Percentiles rank a stretch among this genome's conserved stretches.
phyloP scores from a whole-genome alignment of 208 protist genomes.

The Trypanosoma scelopori region DNA sequence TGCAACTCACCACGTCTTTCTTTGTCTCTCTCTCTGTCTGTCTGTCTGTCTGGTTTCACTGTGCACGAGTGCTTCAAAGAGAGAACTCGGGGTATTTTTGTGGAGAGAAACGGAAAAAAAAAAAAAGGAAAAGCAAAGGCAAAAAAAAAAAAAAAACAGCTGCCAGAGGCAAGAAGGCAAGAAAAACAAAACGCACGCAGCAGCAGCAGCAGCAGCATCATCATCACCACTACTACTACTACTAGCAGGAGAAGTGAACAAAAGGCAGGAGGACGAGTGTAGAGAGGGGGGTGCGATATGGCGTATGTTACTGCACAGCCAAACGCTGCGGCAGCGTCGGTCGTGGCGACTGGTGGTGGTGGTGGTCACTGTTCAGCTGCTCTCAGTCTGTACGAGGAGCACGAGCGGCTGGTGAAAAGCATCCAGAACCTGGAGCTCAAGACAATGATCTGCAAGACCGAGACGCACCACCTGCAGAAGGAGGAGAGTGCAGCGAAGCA shows the following conservation, averaged over 20 bases:
- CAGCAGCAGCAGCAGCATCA: not conserved
- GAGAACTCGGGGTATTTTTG: too few relatives aligned
- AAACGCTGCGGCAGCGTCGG: conserved; percentile 12
- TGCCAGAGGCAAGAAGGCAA: too few relatives aligned
- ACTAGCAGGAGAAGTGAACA: not conserved
- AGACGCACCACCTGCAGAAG: conserved; percentile 87
- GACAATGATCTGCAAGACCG: conserved; percentile 88
- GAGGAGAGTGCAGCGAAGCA: conserved; percentile 90
- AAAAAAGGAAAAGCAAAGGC: too few relatives aligned
- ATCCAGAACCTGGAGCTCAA: conserved; percentile 86
- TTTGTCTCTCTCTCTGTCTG: too few relatives aligned
- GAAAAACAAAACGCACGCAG: not conserved
- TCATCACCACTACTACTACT: too few relatives aligned
- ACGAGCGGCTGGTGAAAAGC: conserved; percentile 64
- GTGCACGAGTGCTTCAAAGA: too few relatives aligned
- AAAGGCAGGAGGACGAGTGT: not conserved
- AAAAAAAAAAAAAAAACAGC: too few relatives aligned
- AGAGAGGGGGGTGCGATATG: not conserved
- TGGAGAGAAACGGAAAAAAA: too few relatives aligned
- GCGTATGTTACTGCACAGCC: not conserved
- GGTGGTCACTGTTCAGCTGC: too few relatives aligned
- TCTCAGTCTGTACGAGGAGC: conserved; percentile 72
- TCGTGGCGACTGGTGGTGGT: conserved; percentile 10
- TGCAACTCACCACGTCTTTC: too few relatives aligned
- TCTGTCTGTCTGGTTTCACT: too few relatives aligned